Conservation (phyloP, 805 yeast species). For the Starmerella geochares region DNA sequence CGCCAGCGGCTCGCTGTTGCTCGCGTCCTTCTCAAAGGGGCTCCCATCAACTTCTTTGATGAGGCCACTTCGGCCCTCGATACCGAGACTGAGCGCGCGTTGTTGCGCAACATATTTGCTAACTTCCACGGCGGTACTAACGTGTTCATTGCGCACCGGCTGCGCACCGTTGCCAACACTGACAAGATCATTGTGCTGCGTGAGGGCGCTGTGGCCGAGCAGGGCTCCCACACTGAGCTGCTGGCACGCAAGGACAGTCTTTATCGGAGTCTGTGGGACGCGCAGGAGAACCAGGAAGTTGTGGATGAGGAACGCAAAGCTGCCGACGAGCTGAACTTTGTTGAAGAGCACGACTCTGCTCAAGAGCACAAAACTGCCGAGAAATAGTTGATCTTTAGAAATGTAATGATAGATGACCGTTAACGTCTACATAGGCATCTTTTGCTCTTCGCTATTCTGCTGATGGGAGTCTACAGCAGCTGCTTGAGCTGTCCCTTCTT, state of each 20-base stretch:
- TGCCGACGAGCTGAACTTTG: too few species aligned
- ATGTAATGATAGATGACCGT: neutral
- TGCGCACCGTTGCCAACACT: slow-evolving; percentile 85
- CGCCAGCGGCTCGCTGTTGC: slow-evolving; percentile 93
- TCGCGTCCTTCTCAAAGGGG: slow-evolving; percentile 69
- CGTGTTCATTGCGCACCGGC: slow-evolving; percentile 84
- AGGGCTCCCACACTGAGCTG: slow-evolving; percentile 68
- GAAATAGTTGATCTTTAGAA: neutral
- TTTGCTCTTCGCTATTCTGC: too few species aligned
- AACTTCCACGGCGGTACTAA: slow-evolving; percentile 66
- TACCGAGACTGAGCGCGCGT: slow-evolving; percentile 86
- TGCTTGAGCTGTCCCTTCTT: slow-evolving; percentile 49
- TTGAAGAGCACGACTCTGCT: too few species aligned
- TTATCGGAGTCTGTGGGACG: slow-evolving; percentile 77
- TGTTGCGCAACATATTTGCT: slow-evolving; percentile 60
- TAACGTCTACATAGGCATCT: neutral
- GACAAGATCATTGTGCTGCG: slow-evolving; percentile 84
- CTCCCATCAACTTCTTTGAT: slow-evolving; percentile 89
- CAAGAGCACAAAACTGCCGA: slow-evolving; percentile 1
- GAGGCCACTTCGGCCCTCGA: slow-evolving; percentile 94
- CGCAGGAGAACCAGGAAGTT: slow-evolving; percentile 60
- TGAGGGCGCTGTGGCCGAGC: slow-evolving; percentile 71
- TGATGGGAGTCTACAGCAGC: slow-evolving; percentile 27
- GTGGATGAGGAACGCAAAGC: slow-evolving; percentile 7
- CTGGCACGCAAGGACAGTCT: slow-evolving; percentile 47